phyloP scores from a whole-genome alignment of 352 stramenopile genomes.

The Phytopythium chamaehyphon region DNA sequence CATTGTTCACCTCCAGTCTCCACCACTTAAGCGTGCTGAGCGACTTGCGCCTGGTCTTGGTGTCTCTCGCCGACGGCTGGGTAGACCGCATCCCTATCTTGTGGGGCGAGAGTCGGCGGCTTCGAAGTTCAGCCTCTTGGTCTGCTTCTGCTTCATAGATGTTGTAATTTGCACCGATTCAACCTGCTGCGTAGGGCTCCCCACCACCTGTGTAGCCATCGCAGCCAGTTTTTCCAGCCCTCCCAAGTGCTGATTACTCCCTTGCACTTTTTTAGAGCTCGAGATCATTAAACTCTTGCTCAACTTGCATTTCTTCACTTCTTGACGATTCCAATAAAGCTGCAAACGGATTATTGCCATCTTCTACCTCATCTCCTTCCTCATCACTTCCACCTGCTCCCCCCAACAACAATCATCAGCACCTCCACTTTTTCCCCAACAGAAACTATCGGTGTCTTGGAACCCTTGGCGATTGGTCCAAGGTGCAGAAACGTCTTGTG shows the following conservation, averaged over 20 bases:
- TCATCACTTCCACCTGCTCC: slow-evolving; percentile 12
- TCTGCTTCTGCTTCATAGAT: background rate
- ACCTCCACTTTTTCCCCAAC: no score
- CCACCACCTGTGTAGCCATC: no score
- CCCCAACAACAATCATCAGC: slow-evolving; percentile 1
- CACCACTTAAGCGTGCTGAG: slow-evolving; percentile 25
- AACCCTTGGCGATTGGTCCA: slow-evolving; percentile 24
- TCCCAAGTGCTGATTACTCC: no score
- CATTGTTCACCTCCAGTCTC: background rate
- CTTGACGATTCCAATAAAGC: slow-evolving; percentile 33
- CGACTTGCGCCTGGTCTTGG: slow-evolving; percentile 31
- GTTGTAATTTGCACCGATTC: no score
- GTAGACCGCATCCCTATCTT: slow-evolving; percentile 28
- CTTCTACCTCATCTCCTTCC: slow-evolving; percentile 22
- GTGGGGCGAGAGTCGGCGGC: slow-evolving; percentile 39
- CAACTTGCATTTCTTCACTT: no score
- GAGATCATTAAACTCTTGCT: no score
- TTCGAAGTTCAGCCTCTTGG: slow-evolving; percentile 37
- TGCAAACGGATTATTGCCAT: slow-evolving; percentile 65
- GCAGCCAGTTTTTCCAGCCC: no score
- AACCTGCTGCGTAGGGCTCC: no score
- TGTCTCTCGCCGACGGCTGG: slow-evolving; percentile 22
- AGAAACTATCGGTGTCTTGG: slow-evolving; percentile 19
- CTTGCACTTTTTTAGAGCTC: no score
- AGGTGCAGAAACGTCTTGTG: slow-evolving; percentile 37